Evolutionary conservation across 1,139 yeast genomes (phyloP).

Genomic region (Saccharomyces hybrid): DNA sequence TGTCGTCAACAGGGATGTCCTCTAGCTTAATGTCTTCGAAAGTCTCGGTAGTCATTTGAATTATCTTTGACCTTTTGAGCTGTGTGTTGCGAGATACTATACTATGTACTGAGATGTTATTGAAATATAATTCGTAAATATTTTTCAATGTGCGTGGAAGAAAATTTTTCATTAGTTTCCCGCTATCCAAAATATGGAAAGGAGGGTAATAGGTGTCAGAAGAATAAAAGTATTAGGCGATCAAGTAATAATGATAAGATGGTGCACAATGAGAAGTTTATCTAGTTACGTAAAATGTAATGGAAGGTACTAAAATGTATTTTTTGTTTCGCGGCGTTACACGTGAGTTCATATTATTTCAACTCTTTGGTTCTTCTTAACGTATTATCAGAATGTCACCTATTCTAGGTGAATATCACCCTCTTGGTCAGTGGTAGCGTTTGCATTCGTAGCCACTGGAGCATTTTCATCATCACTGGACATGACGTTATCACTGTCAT

Average conservation of each 20-base stretch:
- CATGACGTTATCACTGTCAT: constrained; percentile 27
- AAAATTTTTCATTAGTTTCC: neutral
- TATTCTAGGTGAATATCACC: constrained; percentile 26
- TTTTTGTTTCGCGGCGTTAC: neutral
- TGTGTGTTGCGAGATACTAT: neutral
- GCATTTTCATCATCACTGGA: constrained; percentile 38
- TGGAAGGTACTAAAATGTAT: neutral
- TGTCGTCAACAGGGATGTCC: constrained; percentile 50
- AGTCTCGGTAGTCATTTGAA: constrained; percentile 13
- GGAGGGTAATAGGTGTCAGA: neutral
- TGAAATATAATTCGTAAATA: neutral
- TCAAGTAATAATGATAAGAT: neutral
- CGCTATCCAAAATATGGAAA: neutral
- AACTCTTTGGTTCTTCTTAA: neutral
- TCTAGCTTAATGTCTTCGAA: constrained; percentile 31
- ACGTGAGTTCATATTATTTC: neutral
- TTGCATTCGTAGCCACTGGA: constrained; percentile 24
- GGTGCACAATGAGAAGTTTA: neutral
- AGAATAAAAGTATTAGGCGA: neutral
- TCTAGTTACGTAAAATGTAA: neutral
- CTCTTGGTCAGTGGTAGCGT: constrained; percentile 18
- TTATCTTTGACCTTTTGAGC: neutral
- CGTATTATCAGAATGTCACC: neutral
- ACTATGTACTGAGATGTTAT: neutral
- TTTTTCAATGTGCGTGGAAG: neutral